phyloP scores from a whole-genome alignment of 2,329 filamentous ascomycete species.

The Venturia oleaginea region DNA sequence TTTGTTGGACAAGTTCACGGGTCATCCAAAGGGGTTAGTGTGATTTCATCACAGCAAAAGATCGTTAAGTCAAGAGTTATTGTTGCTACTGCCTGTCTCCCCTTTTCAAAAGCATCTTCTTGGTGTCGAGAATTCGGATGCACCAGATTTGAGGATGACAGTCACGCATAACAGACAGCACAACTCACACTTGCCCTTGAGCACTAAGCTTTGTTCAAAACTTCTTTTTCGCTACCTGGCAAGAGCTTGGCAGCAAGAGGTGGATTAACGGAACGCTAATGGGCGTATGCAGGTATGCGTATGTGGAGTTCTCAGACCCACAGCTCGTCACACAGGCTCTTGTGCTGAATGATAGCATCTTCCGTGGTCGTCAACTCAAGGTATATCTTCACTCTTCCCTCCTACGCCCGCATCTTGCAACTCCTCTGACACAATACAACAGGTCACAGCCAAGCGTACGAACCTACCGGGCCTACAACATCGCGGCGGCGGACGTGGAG shows the following conservation, averaged over 20 bases:
- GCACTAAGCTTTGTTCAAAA: constrained; percentile 7
- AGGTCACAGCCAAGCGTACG: constrained; percentile 87
- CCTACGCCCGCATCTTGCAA: neutral
- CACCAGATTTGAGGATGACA: neutral
- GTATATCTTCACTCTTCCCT: constrained; percentile 40
- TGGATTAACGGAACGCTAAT: constrained; percentile 35
- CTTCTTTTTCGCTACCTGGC: constrained; percentile 45
- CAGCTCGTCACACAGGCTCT: constrained; percentile 86
- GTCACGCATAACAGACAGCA: neutral
- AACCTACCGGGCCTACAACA: constrained; percentile 92
- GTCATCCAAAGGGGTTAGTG: constrained; percentile 95
- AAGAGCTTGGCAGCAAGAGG: constrained; percentile 45
- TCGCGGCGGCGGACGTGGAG: constrained; percentile 50
- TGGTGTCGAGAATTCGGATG: neutral
- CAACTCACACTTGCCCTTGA: constrained; percentile 15
- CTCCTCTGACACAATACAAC: neutral
- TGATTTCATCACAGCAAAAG: constrained; percentile 9
- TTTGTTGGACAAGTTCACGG: constrained; percentile 93
- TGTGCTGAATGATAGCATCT: constrained; percentile 91
- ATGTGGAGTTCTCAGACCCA: constrained; percentile 95
- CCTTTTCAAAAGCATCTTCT: neutral
- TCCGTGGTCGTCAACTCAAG: constrained; percentile 92
- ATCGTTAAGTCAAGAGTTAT: constrained; percentile 10
- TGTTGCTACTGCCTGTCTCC: neutral
- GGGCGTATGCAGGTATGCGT: constrained; percentile 69